Conservation (phyloP, 345 rosid genomes). For the Physaria fendleri region DNA sequence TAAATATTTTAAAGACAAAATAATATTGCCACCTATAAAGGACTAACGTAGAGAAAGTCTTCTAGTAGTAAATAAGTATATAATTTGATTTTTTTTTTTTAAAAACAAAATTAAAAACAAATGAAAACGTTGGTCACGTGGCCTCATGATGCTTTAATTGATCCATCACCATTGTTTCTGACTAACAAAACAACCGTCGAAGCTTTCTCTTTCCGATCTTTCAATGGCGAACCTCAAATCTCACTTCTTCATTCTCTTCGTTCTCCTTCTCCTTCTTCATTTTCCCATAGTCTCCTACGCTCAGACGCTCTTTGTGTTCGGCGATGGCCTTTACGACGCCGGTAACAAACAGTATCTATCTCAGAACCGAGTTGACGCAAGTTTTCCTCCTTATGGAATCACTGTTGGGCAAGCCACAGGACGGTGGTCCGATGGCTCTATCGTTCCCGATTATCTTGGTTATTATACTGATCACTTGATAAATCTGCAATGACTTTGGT, state of each 20-base stretch:
- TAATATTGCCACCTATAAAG: no score
- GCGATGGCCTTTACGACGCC: conserved; percentile 30
- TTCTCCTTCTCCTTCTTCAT: conserved; percentile 12
- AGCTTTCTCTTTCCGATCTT: not conserved
- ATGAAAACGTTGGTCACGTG: no score
- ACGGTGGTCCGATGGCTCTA: conserved; percentile 38
- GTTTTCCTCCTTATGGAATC: conserved; percentile 34
- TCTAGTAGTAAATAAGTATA: no score
- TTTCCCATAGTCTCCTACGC: not conserved
- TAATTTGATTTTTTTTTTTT: no score
- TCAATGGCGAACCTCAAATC: conserved; percentile 16
- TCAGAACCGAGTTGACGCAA: conserved; percentile 18
- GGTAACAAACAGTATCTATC: conserved; percentile 32
- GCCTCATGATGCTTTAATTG: no score
- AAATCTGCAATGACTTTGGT: not conserved
- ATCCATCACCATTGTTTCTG: not conserved
- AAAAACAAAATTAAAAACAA: no score
- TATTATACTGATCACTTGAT: not conserved
- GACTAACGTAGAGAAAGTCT: no score
- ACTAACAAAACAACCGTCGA: not conserved
- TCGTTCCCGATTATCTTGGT: conserved; percentile 38
- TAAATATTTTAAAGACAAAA: no score
- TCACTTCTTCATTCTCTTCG: not conserved
- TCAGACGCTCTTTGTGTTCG: conserved; percentile 27
- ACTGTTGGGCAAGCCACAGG: conserved; percentile 29